These are phyloP conservation scores for Cudoniella acicularis DNA, from an alignment of 495 filamentous ascomycete genomes.

Conservation along the genomic window DNA sequence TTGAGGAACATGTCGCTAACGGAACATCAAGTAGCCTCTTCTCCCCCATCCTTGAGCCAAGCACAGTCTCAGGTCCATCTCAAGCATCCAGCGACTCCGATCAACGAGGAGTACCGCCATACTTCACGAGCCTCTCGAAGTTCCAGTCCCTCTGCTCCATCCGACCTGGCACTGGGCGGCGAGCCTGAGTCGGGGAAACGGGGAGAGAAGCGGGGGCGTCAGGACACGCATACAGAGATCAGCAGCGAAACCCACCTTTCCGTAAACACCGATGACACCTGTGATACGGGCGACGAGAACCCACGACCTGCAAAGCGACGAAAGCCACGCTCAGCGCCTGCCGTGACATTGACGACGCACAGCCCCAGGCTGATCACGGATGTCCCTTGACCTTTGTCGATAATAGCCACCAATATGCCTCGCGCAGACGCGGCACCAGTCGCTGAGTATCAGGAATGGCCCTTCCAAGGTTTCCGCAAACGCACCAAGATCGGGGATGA, in stretches of 20 bases:
- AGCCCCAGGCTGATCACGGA: too few relatives aligned
- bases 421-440: too few relatives aligned
- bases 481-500: too few relatives aligned
- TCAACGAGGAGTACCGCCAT: background rate
- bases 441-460: too few relatives aligned
- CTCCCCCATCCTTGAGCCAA: slow-evolving; percentile 11
- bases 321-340: too few relatives aligned
- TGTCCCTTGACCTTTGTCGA: background rate
- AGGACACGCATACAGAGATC: too few relatives aligned
- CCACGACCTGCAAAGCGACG: too few relatives aligned
- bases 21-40: slow-evolving; percentile 17
- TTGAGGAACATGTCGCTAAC: slow-evolving; percentile 18
- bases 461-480: too few relatives aligned
- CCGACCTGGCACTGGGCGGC: too few relatives aligned
- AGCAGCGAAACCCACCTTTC: background rate
- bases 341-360: too few relatives aligned
- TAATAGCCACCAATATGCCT: background rate
- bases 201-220: slow-evolving; percentile 1
- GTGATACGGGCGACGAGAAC: background rate
- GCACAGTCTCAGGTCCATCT: slow-evolving; percentile 2
- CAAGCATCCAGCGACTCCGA: slow-evolving; percentile 2
- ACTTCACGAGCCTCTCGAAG: slow-evolving; percentile 1
- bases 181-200: slow-evolving; percentile 2
- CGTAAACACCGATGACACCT: slow-evolving; percentile 1
- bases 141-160: slow-evolving; percentile 2